phyloP scores from a whole-genome alignment of 2,329 filamentous ascomycete species.

The Claviceps sp. region DNA sequence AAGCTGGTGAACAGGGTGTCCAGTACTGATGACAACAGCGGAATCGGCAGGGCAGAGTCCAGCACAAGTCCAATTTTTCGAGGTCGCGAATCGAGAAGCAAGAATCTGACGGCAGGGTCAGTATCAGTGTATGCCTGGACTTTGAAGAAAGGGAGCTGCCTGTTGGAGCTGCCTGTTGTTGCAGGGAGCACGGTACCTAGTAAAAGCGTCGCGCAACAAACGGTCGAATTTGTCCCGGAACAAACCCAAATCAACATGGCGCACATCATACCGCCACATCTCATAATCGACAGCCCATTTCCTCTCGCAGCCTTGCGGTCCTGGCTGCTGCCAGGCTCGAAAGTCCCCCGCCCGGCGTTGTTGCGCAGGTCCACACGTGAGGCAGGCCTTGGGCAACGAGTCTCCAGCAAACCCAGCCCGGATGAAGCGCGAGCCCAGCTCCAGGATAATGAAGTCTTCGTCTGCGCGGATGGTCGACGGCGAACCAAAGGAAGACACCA shows the following conservation, averaged over 20 bases:
- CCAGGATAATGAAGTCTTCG: slow-evolving; percentile 74
- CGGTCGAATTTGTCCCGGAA: slow-evolving; percentile 81
- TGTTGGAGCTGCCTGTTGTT: not conserved
- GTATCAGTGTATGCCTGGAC: not conserved
- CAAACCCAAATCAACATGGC: slow-evolving; percentile 60
- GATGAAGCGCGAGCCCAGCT: slow-evolving; percentile 67
- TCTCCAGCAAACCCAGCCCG: slow-evolving; percentile 82
- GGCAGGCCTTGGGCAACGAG: slow-evolving; percentile 54
- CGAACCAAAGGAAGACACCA: slow-evolving; percentile 43
- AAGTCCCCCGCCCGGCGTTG: slow-evolving; percentile 73
- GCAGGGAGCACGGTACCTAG: slow-evolving; percentile 39
- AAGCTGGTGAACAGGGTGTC: slow-evolving; percentile 71
- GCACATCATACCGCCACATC: slow-evolving; percentile 67
- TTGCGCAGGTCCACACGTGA: slow-evolving; percentile 62
- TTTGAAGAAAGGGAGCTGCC: not conserved
- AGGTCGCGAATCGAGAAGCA: slow-evolving; percentile 62
- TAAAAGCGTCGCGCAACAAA: slow-evolving; percentile 66
- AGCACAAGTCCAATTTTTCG: slow-evolving; percentile 63
- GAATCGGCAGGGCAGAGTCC: slow-evolving; percentile 64
- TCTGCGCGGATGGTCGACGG: slow-evolving; percentile 54
- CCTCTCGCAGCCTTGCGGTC: slow-evolving; percentile 27
- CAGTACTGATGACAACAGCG: slow-evolving; percentile 61
- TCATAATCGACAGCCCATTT: slow-evolving; percentile 54
- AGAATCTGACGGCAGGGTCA: slow-evolving; percentile 28
- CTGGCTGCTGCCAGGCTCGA: slow-evolving; percentile 49